Conservation (phyloP, 2,329 filamentous ascomycete genomes). For the Stachybotrys chartarum region DNA sequence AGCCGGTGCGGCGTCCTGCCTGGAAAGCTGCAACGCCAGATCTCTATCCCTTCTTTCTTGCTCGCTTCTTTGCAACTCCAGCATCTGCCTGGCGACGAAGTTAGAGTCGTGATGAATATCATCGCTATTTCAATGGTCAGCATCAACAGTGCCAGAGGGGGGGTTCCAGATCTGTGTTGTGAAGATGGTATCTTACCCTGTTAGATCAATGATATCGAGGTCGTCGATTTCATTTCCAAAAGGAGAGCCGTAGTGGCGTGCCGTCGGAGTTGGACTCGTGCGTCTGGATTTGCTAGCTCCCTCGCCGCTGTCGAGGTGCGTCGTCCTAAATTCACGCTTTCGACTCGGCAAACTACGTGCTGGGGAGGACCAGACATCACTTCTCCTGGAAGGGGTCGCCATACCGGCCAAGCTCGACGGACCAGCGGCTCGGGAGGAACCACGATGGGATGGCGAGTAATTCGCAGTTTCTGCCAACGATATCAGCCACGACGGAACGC, state of each 20-base stretch:
- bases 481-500: neutral
- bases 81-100: conserved; percentile 25
- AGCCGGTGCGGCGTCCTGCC: conserved; percentile 9
- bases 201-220: conserved; percentile 33
- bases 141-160: neutral
- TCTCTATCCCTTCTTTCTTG: conserved; percentile 19
- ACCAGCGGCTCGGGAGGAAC: neutral
- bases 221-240: neutral
- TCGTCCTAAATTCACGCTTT: conserved; percentile 18
- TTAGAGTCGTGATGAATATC: conserved; percentile 22
- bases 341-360: conserved; percentile 16
- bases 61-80: conserved; percentile 21
- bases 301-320: conserved; percentile 7
- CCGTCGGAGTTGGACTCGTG: conserved; percentile 13
- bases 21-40: conserved; percentile 19
- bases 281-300: conserved; percentile 25
- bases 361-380: conserved; percentile 5
- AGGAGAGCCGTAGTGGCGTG: conserved; percentile 1
- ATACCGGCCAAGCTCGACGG: conserved; percentile 8
- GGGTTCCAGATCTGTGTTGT: neutral
- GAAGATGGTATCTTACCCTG: conserved; percentile 22
- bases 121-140: conserved; percentile 18
- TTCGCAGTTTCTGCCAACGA: conserved; percentile 1
- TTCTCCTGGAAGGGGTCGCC: conserved; percentile 9
- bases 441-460: conserved; percentile 8